Percentiles rank a stretch among this genome's conserved stretches.
These are phyloP conservation scores for Polytrichum commune DNA, from an alignment of 225 moss, liverwort and hornwort genomes.

Conservation along the genomic window DNA sequence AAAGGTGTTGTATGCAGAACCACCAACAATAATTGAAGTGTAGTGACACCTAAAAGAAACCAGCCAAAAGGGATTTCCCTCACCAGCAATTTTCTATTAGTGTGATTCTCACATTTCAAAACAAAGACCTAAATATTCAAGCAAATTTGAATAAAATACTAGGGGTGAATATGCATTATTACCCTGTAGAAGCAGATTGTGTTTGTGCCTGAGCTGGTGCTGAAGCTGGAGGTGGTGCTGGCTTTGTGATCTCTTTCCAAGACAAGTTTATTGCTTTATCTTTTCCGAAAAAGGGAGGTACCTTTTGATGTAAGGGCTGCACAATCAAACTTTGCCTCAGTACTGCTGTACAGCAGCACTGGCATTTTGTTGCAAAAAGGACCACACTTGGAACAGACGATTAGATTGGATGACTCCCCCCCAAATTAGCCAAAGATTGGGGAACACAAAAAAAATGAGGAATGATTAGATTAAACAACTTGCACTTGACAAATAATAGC, in stretches of 20 bases:
- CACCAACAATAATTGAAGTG: too few relatives aligned
- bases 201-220: conserved; percentile 30
- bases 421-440: neutral
- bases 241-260: conserved; percentile 70
- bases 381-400: conserved; percentile 6
- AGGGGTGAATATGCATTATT: neutral
- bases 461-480: too few relatives aligned
- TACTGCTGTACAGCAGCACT: neutral
- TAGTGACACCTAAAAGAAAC: too few relatives aligned
- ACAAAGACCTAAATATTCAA: neutral
- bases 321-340: conserved; percentile 21
- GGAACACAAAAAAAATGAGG: neutral
- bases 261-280: conserved; percentile 84
- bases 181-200: conserved; percentile 37
- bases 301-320: conserved; percentile 91
- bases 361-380: neutral
- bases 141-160: too few relatives aligned
- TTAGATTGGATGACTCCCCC: neutral
- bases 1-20: too few relatives aligned
- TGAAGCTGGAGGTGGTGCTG: conserved; percentile 47
- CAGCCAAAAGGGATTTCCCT: too few relatives aligned
- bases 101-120: neutral
- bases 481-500: neutral
- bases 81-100: too few relatives aligned
- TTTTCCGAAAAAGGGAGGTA: conserved; percentile 89